Evolutionary conservation across 1,284 basidiomycete genomes (phyloP).

Genomic region (Sporisorium scitamineum): DNA sequence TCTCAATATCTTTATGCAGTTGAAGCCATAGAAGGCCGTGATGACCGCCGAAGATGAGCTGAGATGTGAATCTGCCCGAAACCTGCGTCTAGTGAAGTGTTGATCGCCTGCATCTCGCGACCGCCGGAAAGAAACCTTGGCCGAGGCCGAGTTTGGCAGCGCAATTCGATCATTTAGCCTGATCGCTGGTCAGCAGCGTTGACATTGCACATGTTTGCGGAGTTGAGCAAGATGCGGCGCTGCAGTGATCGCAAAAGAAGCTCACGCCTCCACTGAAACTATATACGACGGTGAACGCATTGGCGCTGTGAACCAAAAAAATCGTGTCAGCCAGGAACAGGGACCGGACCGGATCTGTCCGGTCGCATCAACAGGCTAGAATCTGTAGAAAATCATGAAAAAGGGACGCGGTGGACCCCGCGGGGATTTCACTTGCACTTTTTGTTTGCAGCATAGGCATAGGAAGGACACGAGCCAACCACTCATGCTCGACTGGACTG

Average conservation of each 20-base stretch:
- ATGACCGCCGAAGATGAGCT: neutral
- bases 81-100: neutral
- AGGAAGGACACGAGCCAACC: neutral
- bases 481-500: neutral
- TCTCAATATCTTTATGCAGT: neutral
- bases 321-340: slow-evolving; percentile 8
- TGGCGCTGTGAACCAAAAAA: neutral
- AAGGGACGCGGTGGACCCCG: slow-evolving; percentile 17
- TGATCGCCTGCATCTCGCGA: neutral
- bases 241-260: too few species aligned
- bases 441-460: neutral
- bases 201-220: neutral
- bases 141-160: too few species aligned
- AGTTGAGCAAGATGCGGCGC: too few species aligned
- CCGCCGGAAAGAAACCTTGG: too few species aligned
- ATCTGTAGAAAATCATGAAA: slow-evolving; percentile 1
- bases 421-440: slow-evolving; percentile 8
- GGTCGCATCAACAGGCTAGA: neutral
- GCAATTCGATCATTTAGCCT: neutral
- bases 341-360: slow-evolving; percentile 23
- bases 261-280: neutral
- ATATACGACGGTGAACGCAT: neutral
- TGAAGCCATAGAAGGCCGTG: neutral
- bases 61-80: neutral
- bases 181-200: neutral